Conservation (phyloP, 345 rosid genomes). For the Citrus inodora region DNA sequence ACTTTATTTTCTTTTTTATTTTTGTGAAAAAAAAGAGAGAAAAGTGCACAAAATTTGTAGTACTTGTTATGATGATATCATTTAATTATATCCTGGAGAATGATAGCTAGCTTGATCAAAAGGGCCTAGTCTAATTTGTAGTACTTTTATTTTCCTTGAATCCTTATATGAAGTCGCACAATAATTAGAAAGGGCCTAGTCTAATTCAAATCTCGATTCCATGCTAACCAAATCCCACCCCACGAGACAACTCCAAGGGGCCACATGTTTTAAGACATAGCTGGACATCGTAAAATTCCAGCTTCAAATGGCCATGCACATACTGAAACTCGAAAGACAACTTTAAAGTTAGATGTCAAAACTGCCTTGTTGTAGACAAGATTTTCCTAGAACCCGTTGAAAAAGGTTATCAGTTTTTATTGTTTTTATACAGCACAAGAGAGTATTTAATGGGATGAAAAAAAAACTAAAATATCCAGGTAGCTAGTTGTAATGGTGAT, state of each 20-base stretch:
- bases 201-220: background rate
- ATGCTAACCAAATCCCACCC: background rate
- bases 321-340: background rate
- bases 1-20: too few relatives aligned
- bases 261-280: background rate
- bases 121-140: too few relatives aligned
- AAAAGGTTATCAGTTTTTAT: background rate
- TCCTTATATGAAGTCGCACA: background rate
- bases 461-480: too few relatives aligned
- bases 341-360: conserved; percentile 5
- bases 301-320: background rate
- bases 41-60: too few relatives aligned
- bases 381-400: background rate
- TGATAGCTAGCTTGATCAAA: background rate
- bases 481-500: background rate
- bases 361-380: background rate
- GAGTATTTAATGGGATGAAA: background rate
- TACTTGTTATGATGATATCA: background rate
- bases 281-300: background rate
- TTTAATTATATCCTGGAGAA: too few relatives aligned
- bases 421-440: background rate
- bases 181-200: background rate
- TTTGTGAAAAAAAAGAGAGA: too few relatives aligned
- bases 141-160: background rate
- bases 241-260: background rate